Percentiles rank a stretch among this genome's conserved stretches.
Conservation (phyloP, 176 grass and related monocot species). For the Sorghum bicolor region Sorghum_bicolor_NCBIv3 NC_012871.2:61982001-61982500, state of each 20-base stretch:
- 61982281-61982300: constrained; percentile 59
- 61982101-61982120: constrained; percentile 69
- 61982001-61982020: constrained; percentile 17
- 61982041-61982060: constrained; percentile 70
- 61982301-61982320: constrained; percentile 79
- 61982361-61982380: constrained; percentile 1
- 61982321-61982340: constrained; percentile 58
- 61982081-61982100: constrained; percentile 80
- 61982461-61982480: constrained; percentile 31
- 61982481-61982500: constrained; percentile 66
- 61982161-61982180: constrained; percentile 74
- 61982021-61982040: constrained; percentile 20
- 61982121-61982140: constrained; percentile 41
- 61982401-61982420: constrained; percentile 59
- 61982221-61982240: constrained; percentile 46
- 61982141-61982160: constrained; percentile 84
- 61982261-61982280: constrained; percentile 47
- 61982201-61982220: constrained; percentile 65
- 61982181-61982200: constrained; percentile 66
- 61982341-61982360: constrained; percentile 13
- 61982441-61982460: constrained; percentile 57
- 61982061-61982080: constrained; percentile 80
- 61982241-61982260: constrained; percentile 55
- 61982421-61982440: constrained; percentile 71
- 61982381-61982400: constrained; percentile 36